Evolutionary conservation across 495 filamentous ascomycete genomes (phyloP).

Genomic region (Tuber aestivum): DNA sequence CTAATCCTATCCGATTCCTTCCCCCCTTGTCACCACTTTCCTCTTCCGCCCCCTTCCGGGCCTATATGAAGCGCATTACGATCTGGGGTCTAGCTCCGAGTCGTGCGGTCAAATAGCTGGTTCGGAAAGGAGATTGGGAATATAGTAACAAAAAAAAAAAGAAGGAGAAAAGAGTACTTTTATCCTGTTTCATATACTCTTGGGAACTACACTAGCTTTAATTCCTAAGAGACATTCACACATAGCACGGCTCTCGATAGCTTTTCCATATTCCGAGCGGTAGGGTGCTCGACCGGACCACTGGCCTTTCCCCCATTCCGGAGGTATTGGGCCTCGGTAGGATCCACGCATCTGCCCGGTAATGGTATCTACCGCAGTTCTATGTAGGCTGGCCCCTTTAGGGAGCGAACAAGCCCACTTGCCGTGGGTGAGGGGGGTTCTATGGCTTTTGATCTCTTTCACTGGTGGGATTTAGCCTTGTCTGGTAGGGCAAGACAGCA

Average conservation of each 20-base stretch:
- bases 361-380: background rate
- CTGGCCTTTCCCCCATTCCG: background rate
- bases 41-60: background rate
- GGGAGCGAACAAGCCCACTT: background rate
- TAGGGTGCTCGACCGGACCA: background rate
- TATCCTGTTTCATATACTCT: background rate
- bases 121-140: background rate
- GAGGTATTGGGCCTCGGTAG: background rate
- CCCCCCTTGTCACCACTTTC: no score
- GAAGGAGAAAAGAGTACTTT: background rate
- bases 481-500: background rate
- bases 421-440: no score
- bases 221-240: background rate
- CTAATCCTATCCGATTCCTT: background rate
- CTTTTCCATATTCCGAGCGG: background rate
- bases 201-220: background rate
- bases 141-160: background rate
- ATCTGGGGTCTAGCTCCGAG: no score
- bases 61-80: no score
- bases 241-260: background rate
- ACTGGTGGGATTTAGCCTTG: background rate
- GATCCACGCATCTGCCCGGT: background rate
- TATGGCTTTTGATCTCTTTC: no score
- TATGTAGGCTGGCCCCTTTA: no score
- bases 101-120: no score